Base-by-base conservation (phyloP, 768 basidiomycete species). In the Myochromella boudieri region DNA sequence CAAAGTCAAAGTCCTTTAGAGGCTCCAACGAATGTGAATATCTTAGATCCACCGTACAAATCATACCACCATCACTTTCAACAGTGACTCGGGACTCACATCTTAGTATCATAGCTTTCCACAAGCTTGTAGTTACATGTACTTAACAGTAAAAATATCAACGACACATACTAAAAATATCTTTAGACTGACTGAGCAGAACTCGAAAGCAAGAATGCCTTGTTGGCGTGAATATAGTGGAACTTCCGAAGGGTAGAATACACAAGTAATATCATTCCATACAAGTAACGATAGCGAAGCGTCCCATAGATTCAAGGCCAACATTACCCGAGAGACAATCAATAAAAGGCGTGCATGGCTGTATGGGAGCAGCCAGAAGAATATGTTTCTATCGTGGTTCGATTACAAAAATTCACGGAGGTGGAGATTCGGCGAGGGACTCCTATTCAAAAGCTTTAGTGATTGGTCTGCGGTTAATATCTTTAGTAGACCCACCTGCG, bases 351-450 rank as follows among this genome's bases (percentile, higher is more conserved):
- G 33, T 41, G 33, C 18, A 39, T 18, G 24, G 28, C 20, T 24
- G 25, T n/a, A n/a, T n/a, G n/a, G n/a, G n/a, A n/a, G n/a, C n/a
- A n/a, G n/a, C n/a, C n/a, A n/a, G n/a, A n/a, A n/a, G n/a, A n/a
- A n/a, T n/a, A n/a, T n/a, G n/a, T n/a, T n/a, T n/a, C n/a, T n/a
- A n/a, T n/a, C n/a, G n/a, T n/a, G n/a, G n/a, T n/a, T n/a, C n/a
- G n/a, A n/a, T n/a, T n/a, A n/a, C n/a, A n/a, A n/a, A n/a, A n/a
- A n/a, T 38, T 75, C 61, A 76, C 59, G 71, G 74, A 21, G 80
- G 77, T n/a, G 81, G 78, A n/a, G 82, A 80, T n/a, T 81, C 82
- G 44, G 81, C 81, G 27, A 83, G 69, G n/a, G 81, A 82, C 65
- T 83, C 81, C 80, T 82, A 60, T 38, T 41, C 45, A 12, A 22